Evolutionary conservation across 805 yeast genomes (phyloP).

Genomic region (Candida tibetensis): DNA sequence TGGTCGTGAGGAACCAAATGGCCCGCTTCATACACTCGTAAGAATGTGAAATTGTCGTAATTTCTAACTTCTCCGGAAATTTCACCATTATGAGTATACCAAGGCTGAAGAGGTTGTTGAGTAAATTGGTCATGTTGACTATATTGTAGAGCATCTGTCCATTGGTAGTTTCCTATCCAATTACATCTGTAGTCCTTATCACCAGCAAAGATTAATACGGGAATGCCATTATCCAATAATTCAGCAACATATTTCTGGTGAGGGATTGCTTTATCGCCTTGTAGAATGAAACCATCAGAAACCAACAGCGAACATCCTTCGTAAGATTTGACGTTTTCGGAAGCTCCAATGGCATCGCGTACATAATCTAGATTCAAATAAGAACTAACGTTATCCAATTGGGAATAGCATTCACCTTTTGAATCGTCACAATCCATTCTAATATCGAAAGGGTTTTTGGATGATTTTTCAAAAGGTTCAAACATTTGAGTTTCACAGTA

Average conservation of each 20-base stretch:
- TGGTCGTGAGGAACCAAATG: slow-evolving; percentile 26
- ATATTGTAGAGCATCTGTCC: slow-evolving; percentile 25
- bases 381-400: slow-evolving; percentile 45
- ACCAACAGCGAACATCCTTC: slow-evolving; percentile 37
- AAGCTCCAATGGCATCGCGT: slow-evolving; percentile 54
- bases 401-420: slow-evolving; percentile 53
- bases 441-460: slow-evolving; percentile 63
- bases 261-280: slow-evolving; percentile 67
- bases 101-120: slow-evolving; percentile 13
- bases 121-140: slow-evolving; percentile 14
- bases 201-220: slow-evolving; percentile 45
- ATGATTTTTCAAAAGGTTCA: slow-evolving; percentile 42
- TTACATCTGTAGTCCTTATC: slow-evolving; percentile 46
- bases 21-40: slow-evolving; percentile 23
- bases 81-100: slow-evolving; percentile 15
- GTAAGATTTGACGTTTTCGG: slow-evolving; percentile 37
- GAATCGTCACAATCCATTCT: slow-evolving; percentile 50
- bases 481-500: slow-evolving; percentile 29
- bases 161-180: slow-evolving; percentile 44
- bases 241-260: slow-evolving; percentile 60
- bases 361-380: slow-evolving; percentile 55
- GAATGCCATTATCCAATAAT: slow-evolving; percentile 36
- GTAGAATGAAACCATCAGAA: slow-evolving; percentile 47
- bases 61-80: slow-evolving; percentile 41
- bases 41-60: slow-evolving; percentile 19